Conservation (phyloP, 495 filamentous ascomycete genomes). For the Pyrenula massariospora region DNA sequence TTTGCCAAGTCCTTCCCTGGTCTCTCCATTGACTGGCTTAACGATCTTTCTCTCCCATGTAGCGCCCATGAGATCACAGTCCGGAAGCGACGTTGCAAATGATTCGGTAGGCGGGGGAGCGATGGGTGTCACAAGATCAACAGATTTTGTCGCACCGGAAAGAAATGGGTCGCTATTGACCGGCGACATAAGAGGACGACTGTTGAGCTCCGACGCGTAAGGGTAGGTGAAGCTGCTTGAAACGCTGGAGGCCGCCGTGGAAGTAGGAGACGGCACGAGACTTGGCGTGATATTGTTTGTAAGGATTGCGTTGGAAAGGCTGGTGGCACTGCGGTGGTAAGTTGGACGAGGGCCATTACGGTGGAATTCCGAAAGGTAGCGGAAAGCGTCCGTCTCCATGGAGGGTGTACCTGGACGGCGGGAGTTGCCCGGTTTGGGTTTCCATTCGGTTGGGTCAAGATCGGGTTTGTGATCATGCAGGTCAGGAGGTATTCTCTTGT, state of each 20-base stretch:
- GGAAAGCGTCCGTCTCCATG: slow-evolving; percentile 25
- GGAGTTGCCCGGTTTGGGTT: slow-evolving; percentile 30
- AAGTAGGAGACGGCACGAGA: slow-evolving; percentile 30
- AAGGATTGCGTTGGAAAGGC: slow-evolving; percentile 14
- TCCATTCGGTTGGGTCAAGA: slow-evolving; percentile 48
- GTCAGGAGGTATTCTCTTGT: slow-evolving; percentile 30
- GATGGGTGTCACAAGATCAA: slow-evolving; percentile 30
- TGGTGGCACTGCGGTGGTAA: slow-evolving; percentile 19
- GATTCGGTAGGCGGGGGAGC: slow-evolving; percentile 8
- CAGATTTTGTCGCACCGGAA: slow-evolving; percentile 22
- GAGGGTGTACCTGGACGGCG: slow-evolving; percentile 2
- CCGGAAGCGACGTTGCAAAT: slow-evolving; percentile 1
- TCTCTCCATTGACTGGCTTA: not conserved
- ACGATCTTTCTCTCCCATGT: not conserved
- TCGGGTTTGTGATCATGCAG: slow-evolving; percentile 30
- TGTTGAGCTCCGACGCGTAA: slow-evolving; percentile 14
- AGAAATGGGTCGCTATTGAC: slow-evolving; percentile 23
- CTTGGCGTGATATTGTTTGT: slow-evolving; percentile 16
- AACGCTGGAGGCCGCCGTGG: slow-evolving; percentile 27
- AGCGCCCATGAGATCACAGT: not conserved
- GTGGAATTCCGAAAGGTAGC: slow-evolving; percentile 37
- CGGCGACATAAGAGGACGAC: slow-evolving; percentile 29
- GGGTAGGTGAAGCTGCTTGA: slow-evolving; percentile 30
- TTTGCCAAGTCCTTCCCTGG: not conserved
- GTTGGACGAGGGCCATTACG: not conserved